A percentile compares a stretch with the other conserved stretches of the same genome.
Evolutionary conservation across 176 grass and related monocot species (phyloP).

Genomic region (Oryza nivara): DNA sequence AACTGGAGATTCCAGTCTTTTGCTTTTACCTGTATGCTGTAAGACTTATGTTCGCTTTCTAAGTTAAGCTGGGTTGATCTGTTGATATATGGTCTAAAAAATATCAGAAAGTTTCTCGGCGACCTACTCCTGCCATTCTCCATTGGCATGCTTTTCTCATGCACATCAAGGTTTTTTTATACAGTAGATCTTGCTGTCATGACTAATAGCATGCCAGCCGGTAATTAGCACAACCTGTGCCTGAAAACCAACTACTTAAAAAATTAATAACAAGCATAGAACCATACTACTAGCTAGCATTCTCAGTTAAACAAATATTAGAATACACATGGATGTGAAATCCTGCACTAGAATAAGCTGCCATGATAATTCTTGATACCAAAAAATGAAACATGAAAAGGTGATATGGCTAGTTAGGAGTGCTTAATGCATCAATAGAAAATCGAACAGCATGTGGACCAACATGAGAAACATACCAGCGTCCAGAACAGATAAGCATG

Average conservation of each 20-base stretch:
- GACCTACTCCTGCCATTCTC: no score
- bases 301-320: neutral
- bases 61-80: no score
- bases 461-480: neutral
- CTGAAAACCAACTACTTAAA: neutral
- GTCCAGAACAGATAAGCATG: neutral
- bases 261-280: neutral
- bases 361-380: neutral
- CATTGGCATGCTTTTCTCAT: neutral
- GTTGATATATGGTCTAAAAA: no score
- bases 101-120: no score
- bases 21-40: no score
- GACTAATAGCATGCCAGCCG: neutral
- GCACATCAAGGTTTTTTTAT: no score
- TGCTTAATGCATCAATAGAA: neutral
- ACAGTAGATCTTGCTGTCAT: neutral
- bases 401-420: neutral
- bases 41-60: no score
- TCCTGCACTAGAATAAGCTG: neutral
- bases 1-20: no score
- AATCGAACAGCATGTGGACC: neutral
- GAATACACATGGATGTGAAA: neutral
- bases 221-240: neutral
- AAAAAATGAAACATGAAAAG: conserved; percentile 1
- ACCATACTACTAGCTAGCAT: neutral